These are phyloP conservation scores for Linum usitatissimum DNA, from an alignment of 345 rosid species.

Conservation along the genomic window DNA sequence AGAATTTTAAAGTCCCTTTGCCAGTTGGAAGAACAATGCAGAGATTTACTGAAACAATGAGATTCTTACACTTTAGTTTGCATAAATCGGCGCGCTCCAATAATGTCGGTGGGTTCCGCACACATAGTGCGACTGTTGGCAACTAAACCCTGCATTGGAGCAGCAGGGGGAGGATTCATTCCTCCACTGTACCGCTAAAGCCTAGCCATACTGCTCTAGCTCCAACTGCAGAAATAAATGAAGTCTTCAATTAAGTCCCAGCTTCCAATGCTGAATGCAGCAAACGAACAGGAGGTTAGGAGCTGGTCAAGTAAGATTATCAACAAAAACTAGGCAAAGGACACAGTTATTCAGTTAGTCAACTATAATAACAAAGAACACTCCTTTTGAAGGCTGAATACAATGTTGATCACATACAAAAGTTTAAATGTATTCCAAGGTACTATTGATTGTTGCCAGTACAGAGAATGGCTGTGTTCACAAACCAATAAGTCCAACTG, in stretches of 20 bases:
- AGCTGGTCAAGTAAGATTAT: neutral
- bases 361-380: neutral
- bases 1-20: neutral
- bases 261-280: neutral
- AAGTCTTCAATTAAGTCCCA: neutral
- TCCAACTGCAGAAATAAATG: neutral
- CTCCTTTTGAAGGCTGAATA: neutral
- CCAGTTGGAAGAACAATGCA: neutral
- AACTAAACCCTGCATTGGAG: slow-evolving; percentile 47
- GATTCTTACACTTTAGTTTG: slow-evolving; percentile 48
- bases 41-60: neutral
- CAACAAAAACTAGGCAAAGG: neutral
- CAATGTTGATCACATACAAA: too few relatives aligned
- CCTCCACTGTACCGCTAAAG: slow-evolving; percentile 2
- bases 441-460: neutral
- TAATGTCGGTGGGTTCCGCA: too few relatives aligned
- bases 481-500: neutral
- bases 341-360: neutral
- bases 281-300: neutral
- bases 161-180: slow-evolving; percentile 44
- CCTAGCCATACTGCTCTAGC: slow-evolving; percentile 10
- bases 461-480: neutral
- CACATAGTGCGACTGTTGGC: slow-evolving; percentile 18
- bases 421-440: neutral
- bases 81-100: slow-evolving; percentile 37